phyloP scores from a whole-genome alignment of 495 filamentous ascomycete genomes.

The Tuber calosporum region DNA sequence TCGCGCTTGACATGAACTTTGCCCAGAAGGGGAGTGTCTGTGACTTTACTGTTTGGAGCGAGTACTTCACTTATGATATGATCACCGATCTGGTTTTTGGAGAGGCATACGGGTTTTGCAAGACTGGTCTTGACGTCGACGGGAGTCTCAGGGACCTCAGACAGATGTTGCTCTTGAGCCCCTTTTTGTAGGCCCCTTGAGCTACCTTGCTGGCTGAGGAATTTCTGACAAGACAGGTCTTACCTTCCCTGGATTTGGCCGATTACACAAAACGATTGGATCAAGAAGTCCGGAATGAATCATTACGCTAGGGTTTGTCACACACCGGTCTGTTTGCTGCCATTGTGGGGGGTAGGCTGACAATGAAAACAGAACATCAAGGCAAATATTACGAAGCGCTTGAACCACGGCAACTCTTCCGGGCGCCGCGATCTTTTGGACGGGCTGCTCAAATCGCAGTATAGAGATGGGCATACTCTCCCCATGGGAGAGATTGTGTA shows the following conservation, averaged over 20 bases:
- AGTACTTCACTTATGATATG: constrained; percentile 38
- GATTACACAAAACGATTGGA: constrained; percentile 23
- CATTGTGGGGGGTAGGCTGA: not conserved
- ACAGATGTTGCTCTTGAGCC: constrained; percentile 32
- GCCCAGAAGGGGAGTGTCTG: constrained; percentile 34
- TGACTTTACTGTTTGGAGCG: constrained; percentile 34
- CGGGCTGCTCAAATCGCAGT: constrained; percentile 25
- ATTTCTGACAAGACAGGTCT: constrained; percentile 17
- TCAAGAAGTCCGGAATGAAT: constrained; percentile 34
- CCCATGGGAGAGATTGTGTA: constrained; percentile 22
- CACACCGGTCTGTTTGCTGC: not conserved
- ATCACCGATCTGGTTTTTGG: constrained; percentile 39
- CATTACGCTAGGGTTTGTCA: constrained; percentile 22
- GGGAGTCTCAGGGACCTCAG: constrained; percentile 30
- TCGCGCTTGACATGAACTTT: constrained; percentile 36
- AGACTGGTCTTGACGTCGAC: constrained; percentile 27
- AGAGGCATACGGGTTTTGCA: constrained; percentile 37
- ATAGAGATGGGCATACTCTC: constrained; percentile 33
- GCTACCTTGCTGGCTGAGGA: not conserved
- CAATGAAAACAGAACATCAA: constrained; percentile 5
- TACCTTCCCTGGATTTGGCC: constrained; percentile 37
- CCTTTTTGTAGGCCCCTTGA: constrained; percentile 20
- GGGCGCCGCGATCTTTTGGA: constrained; percentile 34
- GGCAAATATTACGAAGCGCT: constrained; percentile 24
- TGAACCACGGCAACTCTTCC: constrained; percentile 22